These are phyloP conservation scores for Penicillium ucsense DNA, from an alignment of 495 filamentous ascomycete genomes.

Conservation along the genomic window DNA sequence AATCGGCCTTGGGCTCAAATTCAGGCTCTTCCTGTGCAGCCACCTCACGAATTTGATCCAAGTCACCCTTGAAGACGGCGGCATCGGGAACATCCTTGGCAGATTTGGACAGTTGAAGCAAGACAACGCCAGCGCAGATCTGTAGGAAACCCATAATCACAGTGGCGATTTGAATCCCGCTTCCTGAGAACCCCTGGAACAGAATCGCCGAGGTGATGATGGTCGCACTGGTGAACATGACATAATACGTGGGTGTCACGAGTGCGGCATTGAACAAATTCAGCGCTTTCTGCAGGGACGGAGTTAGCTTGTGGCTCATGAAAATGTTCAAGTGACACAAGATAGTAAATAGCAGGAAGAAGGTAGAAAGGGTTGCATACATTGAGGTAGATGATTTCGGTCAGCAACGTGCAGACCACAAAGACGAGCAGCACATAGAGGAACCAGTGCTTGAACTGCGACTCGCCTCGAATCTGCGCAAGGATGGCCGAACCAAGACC, in stretches of 20 bases:
- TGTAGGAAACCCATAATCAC: slow-evolving; percentile 90
- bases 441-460: slow-evolving; percentile 97
- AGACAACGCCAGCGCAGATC: slow-evolving; percentile 92
- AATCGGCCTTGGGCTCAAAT: slow-evolving; percentile 90
- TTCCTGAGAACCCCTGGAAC: slow-evolving; percentile 91
- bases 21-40: slow-evolving; percentile 92
- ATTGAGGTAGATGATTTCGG: slow-evolving; percentile 92
- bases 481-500: slow-evolving; percentile 88
- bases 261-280: slow-evolving; percentile 96
- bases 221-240: slow-evolving; percentile 91
- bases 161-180: slow-evolving; percentile 68
- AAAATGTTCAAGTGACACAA: not conserved
- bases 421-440: slow-evolving; percentile 87
- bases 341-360: not conserved
- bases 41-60: slow-evolving; percentile 91
- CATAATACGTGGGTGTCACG: slow-evolving; percentile 97
- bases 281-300: slow-evolving; percentile 79
- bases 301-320: slow-evolving; percentile 14
- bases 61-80: slow-evolving; percentile 83
- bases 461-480: slow-evolving; percentile 66
- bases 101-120: slow-evolving; percentile 94
- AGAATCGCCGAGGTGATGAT: slow-evolving; percentile 89
- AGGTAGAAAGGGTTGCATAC: slow-evolving; percentile 43
- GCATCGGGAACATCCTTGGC: slow-evolving; percentile 94
- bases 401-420: slow-evolving; percentile 75